Conservation (phyloP, 2,329 filamentous ascomycete genomes). For the Cucurbitaria berberidis region DNA sequence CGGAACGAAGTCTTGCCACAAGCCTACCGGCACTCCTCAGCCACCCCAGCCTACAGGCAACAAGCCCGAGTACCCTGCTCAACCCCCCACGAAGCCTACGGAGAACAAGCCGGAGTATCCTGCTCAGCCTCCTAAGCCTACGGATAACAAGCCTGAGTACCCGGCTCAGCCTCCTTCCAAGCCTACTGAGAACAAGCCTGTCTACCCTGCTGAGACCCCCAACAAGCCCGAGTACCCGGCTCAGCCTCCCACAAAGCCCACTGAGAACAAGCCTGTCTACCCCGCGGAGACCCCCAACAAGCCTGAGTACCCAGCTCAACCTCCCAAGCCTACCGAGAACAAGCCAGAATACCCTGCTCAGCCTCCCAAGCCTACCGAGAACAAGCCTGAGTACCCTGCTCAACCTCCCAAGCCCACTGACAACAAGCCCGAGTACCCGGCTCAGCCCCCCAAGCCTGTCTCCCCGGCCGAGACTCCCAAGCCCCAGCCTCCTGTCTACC, state of each 20-base stretch:
- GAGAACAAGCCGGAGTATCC: too few relatives aligned
- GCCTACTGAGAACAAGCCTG: constrained; percentile 13
- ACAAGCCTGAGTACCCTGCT: neutral
- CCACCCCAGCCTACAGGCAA: too few relatives aligned
- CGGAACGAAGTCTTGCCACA: constrained; percentile 11
- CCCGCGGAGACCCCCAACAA: too few relatives aligned
- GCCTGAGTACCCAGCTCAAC: neutral
- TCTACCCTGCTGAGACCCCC: too few relatives aligned
- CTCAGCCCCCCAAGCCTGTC: too few relatives aligned
- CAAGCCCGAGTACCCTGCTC: too few relatives aligned
- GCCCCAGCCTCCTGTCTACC: constrained; percentile 10
- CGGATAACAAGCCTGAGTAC: too few relatives aligned
- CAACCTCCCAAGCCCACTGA: constrained; percentile 18
- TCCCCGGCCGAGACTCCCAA: constrained; percentile 14
- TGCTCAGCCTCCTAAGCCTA: too few relatives aligned
- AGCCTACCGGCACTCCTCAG: too few relatives aligned
- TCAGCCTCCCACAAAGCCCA: constrained; percentile 10
- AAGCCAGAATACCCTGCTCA: constrained; percentile 5
- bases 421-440: constrained; percentile 7
- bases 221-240: constrained; percentile 8
- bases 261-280: too few relatives aligned
- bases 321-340: constrained; percentile 19
- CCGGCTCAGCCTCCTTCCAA: constrained; percentile 10
- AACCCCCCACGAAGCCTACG: too few relatives aligned
- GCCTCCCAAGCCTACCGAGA: too few relatives aligned